Base-by-base conservation (phyloP, 805 yeast genomes). In the Saturnispora galanensis region DNA sequence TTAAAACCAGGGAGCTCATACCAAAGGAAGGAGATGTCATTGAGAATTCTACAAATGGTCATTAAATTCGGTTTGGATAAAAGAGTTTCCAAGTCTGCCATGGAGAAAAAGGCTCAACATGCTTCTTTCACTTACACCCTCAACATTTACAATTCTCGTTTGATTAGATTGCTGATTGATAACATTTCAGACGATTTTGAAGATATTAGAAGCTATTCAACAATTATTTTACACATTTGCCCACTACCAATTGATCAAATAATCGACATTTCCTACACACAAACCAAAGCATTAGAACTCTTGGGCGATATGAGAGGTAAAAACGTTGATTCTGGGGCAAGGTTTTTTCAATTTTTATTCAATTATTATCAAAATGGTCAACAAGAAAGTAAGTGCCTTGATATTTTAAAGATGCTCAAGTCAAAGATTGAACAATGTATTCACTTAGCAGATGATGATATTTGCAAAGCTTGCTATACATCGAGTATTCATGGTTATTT, bases 291-390 rank as follows among this genome's bases (percentile, higher is more conserved):
- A 3, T 33, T 64, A 12, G 16, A 43, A 0, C 50, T 69, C 39
- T 52, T 74, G 35, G 48, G 55, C 26, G 70, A 69, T 42, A 57
- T 73, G 50, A 71, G 66, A 60, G 77, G 81, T 33, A 76, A 88
- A 44, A 76, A 71, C 47, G 80, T 84, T 38, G 96, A 88, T 47
- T 81, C 85, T 18, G 96, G 89, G 8, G 88, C 95, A 0, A 73
- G 79, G 34, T 65, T 80, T 12, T 64, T 83, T 28, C 76, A 74
- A 54, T 71, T 79, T 55, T 48, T 81, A 15, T 69, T 69, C 39
- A 50, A 52, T 46, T 54, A 69, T 46, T 60, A 66, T 41, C 57
- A 62, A 50, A 31, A 35, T 7, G 44, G 51, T 2, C 49, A 54
- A 31, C 44, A 56, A 3, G 11, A 47, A 2, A 41, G 30, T 3